Evolutionary conservation across 2,329 filamentous ascomycete genomes (phyloP).

Genomic region (Eutypa lata): DNA sequence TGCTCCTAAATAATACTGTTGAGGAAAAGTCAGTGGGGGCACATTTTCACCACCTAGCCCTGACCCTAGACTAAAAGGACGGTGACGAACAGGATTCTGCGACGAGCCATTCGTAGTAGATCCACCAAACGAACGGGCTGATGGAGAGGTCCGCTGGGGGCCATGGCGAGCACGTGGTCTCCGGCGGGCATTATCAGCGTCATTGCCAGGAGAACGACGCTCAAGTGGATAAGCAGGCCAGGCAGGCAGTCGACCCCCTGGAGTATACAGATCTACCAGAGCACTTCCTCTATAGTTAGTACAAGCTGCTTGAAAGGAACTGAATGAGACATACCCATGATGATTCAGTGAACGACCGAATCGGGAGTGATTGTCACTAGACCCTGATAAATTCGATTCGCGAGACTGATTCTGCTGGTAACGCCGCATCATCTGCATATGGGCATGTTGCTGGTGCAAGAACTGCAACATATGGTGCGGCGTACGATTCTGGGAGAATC

Average conservation of each 20-base stretch:
- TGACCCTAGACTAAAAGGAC: constrained; percentile 7
- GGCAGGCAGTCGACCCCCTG: not conserved
- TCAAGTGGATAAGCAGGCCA: constrained; percentile 7
- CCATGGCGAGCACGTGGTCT: constrained; percentile 26
- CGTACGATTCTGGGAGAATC: constrained; percentile 7
- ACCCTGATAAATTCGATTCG: not conserved
- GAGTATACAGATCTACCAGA: not conserved
- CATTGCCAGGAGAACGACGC: constrained; percentile 26
- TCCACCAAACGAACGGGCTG: constrained; percentile 14
- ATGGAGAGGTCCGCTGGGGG: constrained; percentile 21
- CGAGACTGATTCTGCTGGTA: constrained; percentile 2
- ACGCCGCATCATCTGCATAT: constrained; percentile 1
- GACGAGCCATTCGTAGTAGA: constrained; percentile 12
- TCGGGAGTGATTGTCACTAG: not conserved
- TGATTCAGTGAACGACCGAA: not conserved
- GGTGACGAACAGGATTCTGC: constrained; percentile 21
- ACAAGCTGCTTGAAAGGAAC: not conserved
- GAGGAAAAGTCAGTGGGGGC: constrained; percentile 10
- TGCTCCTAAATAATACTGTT: constrained; percentile 16
- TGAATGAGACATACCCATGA: not conserved
- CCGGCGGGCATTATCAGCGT: constrained; percentile 25
- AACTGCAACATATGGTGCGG: constrained; percentile 21
- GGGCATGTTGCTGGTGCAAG: constrained; percentile 22
- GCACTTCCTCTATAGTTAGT: not conserved
- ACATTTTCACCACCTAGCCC: constrained; percentile 6